Evolutionary conservation across 2,329 filamentous ascomycete species (phyloP), one percentile per base, ranked within the genome.

Genomic region (Clathrospora elynae): DNA sequence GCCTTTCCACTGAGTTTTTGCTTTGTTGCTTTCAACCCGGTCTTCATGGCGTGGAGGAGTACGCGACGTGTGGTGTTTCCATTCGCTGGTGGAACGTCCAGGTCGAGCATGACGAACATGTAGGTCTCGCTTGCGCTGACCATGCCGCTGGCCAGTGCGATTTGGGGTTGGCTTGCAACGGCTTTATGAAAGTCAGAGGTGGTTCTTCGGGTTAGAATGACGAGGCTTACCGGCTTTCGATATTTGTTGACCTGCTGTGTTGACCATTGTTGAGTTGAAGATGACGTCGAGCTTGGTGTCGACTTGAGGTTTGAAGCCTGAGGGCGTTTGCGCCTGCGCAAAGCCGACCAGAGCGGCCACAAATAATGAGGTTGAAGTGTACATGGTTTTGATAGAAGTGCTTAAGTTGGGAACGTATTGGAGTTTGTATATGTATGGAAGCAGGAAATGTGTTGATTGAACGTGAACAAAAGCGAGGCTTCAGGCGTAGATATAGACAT

Each of bases 51-150:
- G 49, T 70, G 65, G 4, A 70, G 54, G 16, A 70, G 51, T 9
- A 58, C 53, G 19, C 63, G 64, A 38, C 66, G 63, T 4, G 49
- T 52, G 5, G 53, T 44, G 49, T 46, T 58, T 17, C 54, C 54
- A 31, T 51, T 38, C 25, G 35, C 46, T 10, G 62, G 54, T 6
- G 66, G 65, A 1, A 68, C 63, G 34, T 69, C 66, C 7, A 69
- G 58, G 35, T 69, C 66, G 12, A 69, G 34, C 66, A 69, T 69
- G 14, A 68, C 54, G 47, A 67, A 68, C 48, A 69, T 56, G 52
- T 56, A 69, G 2, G 61, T 65, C 2, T 58, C 55, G 17, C 14
- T 44, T 10, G 42, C 14, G 31, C 53, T 53, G 18, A 48, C 31
- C 16, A 45, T 46, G 16, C 44, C 35, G 24, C 43, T 56, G 6